A percentile compares a stretch with the other conserved stretches of the same genome.
phyloP scores from a whole-genome alignment of 2,329 filamentous ascomycete species.

The Paraphaeosphaeria minitans region DNA sequence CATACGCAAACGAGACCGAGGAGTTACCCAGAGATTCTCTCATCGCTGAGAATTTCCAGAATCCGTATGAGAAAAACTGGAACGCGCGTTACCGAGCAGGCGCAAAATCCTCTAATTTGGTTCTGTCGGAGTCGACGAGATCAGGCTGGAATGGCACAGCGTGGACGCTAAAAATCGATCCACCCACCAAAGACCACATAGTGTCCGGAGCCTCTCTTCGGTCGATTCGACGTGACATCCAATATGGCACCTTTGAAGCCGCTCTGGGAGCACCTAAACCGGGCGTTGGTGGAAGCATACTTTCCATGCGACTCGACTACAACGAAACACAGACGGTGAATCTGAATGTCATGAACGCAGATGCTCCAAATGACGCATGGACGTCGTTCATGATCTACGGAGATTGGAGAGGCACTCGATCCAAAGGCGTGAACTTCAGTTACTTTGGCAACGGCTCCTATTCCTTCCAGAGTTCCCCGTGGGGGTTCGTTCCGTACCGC shows the following conservation, averaged over 20 bases:
- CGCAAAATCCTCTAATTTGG: constrained; percentile 44
- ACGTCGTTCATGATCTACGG: constrained; percentile 42
- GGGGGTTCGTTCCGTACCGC: constrained; percentile 49
- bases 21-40: constrained; percentile 38
- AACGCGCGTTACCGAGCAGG: constrained; percentile 48
- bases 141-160: constrained; percentile 21
- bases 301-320: constrained; percentile 50
- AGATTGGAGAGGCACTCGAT: constrained; percentile 35
- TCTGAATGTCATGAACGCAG: constrained; percentile 50
- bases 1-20: constrained; percentile 54
- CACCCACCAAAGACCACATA: constrained; percentile 37
- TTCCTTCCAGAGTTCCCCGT: constrained; percentile 37
- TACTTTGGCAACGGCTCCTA: constrained; percentile 28
- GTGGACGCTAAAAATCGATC: constrained; percentile 38
- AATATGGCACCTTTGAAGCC: constrained; percentile 51
- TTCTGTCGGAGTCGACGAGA: constrained; percentile 29
- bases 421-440: constrained; percentile 46
- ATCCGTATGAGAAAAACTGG: constrained; percentile 52
- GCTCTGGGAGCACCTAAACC: constrained; percentile 45
- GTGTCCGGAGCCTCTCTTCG: constrained; percentile 49
- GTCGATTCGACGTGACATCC: constrained; percentile 50
- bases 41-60: constrained; percentile 44
- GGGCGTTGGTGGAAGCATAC: constrained; percentile 45
- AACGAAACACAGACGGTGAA: constrained; percentile 49
- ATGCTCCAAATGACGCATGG: constrained; percentile 42